Evolutionary conservation across 495 filamentous ascomycete species (phyloP), one percentile per base, ranked within the genome.

Genomic region (Delitschia confertaspora): DNA sequence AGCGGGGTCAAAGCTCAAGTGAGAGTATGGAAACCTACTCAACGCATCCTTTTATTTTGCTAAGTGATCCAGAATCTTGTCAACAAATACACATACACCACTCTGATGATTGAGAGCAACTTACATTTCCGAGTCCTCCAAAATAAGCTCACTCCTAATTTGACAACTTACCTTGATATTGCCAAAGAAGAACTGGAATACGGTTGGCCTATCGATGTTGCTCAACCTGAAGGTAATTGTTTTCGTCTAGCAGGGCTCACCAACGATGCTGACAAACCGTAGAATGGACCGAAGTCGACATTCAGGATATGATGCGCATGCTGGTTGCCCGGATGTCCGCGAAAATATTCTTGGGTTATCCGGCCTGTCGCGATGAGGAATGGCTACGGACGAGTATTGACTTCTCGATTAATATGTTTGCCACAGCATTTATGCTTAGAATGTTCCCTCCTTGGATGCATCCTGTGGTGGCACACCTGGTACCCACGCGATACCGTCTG

Each of bases 281-380:
- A 51, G 42, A 51, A 6, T 53, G 43, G 49, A 33, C 18, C 16
- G 43, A 47, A 33, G 43, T 53, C 13, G 43, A 53, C 22, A 47
- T 53, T 19, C 42, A 53, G 22, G n/a, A 38, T 3, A 42, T 43
- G 2, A 21, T 45, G 13, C 49, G 43, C 1, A 54, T 45, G 38
- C 23, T 40, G 13, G 42, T 53, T 6, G 49, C 42, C 7, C 49
- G 49, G 8, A 53, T 53, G 31, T 27, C 49, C 3, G 37, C 33
- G 17, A 40, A 32, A 21, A 40, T 42, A 36, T 53, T 53, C 33
- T 5, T 47, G 3, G 49, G 49, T 5, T 18, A 42, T 13, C 42
- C 49, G 16, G 41, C 38, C 11, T 47, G 37, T 23, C 49, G 43
- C 5, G 33, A 53, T 33, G 16, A 18, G 9, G 43, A 53, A 33